These are phyloP conservation scores for Diversispora eburnea DNA, from an alignment of 192 early-diverging fungal genomes.

Conservation along the genomic window DNA sequence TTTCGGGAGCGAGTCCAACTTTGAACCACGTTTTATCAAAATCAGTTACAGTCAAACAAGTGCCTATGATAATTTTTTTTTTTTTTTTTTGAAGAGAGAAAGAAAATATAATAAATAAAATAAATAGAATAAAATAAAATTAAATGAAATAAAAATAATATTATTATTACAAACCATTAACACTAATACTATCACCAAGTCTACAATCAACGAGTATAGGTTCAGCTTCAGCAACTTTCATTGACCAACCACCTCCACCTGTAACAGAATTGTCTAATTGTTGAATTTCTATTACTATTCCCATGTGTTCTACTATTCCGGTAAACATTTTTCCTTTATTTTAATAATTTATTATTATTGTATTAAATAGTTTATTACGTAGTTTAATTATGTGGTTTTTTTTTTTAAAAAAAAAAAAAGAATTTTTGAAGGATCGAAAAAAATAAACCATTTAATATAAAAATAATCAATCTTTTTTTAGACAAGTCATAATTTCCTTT, in stretches of 20 bases:
- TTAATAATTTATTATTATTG: not conserved
- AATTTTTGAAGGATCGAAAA: too few relatives aligned
- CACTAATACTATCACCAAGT: slow-evolving; percentile 90
- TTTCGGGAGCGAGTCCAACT: slow-evolving; percentile 91
- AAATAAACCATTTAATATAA: too few relatives aligned
- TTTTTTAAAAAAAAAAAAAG: too few relatives aligned
- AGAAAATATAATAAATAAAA: not conserved
- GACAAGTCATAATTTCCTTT: too few relatives aligned
- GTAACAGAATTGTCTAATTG: slow-evolving; percentile 68
- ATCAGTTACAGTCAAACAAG: slow-evolving; percentile 96
- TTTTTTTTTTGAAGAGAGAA: not conserved
- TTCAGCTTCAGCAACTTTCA: slow-evolving; percentile 70
- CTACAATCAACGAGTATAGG: slow-evolving; percentile 78
- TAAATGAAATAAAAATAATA: not conserved
- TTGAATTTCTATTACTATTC: slow-evolving; percentile 63
- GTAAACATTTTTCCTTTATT: slow-evolving; percentile 99
- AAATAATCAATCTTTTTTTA: too few relatives aligned
- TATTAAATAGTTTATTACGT: too few relatives aligned
- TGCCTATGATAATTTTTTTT: slow-evolving; percentile 47
- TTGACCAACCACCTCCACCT: slow-evolving; percentile 84
- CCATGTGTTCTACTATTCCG: slow-evolving; percentile 93
- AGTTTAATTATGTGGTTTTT: too few relatives aligned
- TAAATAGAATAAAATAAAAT: not conserved
- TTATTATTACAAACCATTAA: slow-evolving; percentile 64
- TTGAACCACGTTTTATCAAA: slow-evolving; percentile 81